phyloP scores from a whole-genome alignment of 495 filamentous ascomycete genomes.

The Neurospora cerealis region DNA sequence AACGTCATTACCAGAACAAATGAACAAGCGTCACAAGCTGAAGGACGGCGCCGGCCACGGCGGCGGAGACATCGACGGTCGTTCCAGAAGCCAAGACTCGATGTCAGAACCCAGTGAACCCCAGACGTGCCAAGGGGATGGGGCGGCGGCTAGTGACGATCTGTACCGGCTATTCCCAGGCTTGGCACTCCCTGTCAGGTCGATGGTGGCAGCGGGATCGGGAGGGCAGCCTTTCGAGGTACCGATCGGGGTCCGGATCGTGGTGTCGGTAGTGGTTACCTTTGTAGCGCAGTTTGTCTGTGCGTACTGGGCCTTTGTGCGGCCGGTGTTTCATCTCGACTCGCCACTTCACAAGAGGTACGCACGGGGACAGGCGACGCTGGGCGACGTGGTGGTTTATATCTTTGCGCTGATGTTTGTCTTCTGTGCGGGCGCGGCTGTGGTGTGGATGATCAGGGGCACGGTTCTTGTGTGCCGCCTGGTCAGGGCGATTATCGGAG shows the following conservation, averaged over 20 bases:
- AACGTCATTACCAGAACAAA: neutral
- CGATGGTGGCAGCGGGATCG: neutral
- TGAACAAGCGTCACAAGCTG: neutral
- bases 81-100: neutral
- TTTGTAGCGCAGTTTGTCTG: slow-evolving; percentile 1
- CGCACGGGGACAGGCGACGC: slow-evolving; percentile 7
- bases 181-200: neutral
- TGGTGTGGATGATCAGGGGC: slow-evolving; percentile 11
- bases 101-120: neutral
- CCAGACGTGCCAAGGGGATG: neutral
- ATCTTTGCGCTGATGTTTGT: slow-evolving; percentile 16
- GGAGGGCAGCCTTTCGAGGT: neutral
- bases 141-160: neutral
- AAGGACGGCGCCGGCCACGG: slow-evolving; percentile 1
- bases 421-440: slow-evolving; percentile 4
- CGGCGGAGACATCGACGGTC: slow-evolving; percentile 11
- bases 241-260: neutral
- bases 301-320: slow-evolving; percentile 18
- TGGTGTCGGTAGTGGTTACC: neutral
- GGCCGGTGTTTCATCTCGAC: slow-evolving; percentile 18
- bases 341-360: slow-evolving; percentile 18
- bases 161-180: neutral
- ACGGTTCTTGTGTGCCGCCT: slow-evolving; percentile 6
- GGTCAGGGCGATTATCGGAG: slow-evolving; percentile 3
- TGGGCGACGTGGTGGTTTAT: slow-evolving; percentile 13